Evolutionary conservation across 2,329 filamentous ascomycete species (phyloP), one percentile per base, ranked within the genome.

Genomic region (Acephala macrosclerotiorum): DNA sequence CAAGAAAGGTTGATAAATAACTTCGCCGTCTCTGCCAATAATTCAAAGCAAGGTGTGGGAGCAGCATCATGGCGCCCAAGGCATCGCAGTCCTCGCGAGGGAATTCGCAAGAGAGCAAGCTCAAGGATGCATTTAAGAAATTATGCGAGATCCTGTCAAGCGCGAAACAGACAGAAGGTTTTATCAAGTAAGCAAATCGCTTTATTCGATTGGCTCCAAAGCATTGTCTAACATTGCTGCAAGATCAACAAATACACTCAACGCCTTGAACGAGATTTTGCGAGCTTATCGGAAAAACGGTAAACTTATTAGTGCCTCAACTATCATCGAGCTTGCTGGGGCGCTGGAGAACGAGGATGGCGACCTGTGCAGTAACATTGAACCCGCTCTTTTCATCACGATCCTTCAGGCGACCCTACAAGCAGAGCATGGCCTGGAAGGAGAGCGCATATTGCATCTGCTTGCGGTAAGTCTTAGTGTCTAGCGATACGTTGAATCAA

Each of bases 371-470:
- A 64, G 64, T 49, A 61, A 66, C 2, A 22, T 76, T 2, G 65
- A 72, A 26, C 58, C 63, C 1, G 16, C 53, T n/a, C 53, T 67
- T 1, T 75, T 75, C 51, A 60, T 14, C 45, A 45, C 63, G 6
- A 53, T 74, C 1, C 20, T 75, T 2, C 65, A 71, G 38, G 49
- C 66, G 1, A 60, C 73, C 6, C 42, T 76, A 11, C 67, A 70
- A 26, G 60, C 68, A 18, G 68, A 71, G 12, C 26, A 66, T 18
- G 71, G 65, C 60, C 60, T 60, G 18, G 61, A 70, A 38, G 63
- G 65, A 12, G 72, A 76, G 36, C 70, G 74, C 18, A 65, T 67
- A 11, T 22, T 77, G 2, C 71, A 68, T 60, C 56, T 76, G 16
- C 66, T 77, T 22, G 70, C 70, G 3, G 75, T 76, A 61, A 59